Conservation (phyloP, 2,329 filamentous ascomycete genomes). For the Nakataea oryzae region DNA sequence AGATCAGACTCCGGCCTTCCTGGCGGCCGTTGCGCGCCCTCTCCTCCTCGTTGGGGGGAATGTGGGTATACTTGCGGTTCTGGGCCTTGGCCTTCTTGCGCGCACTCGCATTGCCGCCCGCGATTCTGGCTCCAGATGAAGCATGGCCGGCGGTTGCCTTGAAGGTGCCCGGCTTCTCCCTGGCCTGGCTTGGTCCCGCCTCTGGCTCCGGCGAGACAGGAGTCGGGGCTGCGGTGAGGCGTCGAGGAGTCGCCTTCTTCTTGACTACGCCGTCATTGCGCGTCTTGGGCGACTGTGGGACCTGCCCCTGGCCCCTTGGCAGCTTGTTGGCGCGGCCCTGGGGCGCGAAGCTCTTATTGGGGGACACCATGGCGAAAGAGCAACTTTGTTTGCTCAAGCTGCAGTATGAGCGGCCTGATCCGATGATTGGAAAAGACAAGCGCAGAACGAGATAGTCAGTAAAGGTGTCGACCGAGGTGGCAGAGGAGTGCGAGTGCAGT, state of each 20-base stretch:
- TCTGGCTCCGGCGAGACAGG: neutral
- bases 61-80: slow-evolving; percentile 8
- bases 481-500: too few relatives aligned
- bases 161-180: too few relatives aligned
- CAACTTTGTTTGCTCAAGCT: neutral
- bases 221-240: neutral
- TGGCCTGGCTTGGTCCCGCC: neutral
- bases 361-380: neutral
- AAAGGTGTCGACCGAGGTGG: neutral
- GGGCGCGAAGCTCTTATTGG: neutral
- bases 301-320: too few relatives aligned
- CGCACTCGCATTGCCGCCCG: neutral
- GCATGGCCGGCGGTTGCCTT: neutral
- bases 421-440: neutral
- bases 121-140: neutral
- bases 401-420: neutral
- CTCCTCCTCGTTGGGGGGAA: slow-evolving; percentile 8
- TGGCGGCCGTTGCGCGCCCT: slow-evolving; percentile 17
- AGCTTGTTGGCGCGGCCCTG: neutral
- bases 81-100: neutral
- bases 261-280: neutral
- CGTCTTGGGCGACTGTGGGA: neutral
- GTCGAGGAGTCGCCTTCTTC: neutral
- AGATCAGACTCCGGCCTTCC: slow-evolving; percentile 26
- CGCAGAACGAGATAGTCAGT: neutral